Conservation (phyloP, 305 asterid species). For the Solanum hybrid region DNA sequence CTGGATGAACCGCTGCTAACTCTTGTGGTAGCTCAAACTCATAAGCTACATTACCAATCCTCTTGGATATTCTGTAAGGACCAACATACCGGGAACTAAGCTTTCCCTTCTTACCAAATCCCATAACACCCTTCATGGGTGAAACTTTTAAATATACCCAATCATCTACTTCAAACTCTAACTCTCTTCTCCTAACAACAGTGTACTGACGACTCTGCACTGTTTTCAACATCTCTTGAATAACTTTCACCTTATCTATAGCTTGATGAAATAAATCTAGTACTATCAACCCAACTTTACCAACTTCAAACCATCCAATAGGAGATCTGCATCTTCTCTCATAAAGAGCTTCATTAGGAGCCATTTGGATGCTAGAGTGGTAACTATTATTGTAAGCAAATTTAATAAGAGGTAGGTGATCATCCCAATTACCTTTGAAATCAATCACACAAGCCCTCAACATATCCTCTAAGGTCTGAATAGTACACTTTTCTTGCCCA, state of each 20-base stretch:
- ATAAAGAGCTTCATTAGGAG: not conserved
- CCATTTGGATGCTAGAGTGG: not conserved
- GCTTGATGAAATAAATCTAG: too few relatives aligned
- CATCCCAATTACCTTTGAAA: too few relatives aligned
- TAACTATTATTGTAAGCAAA: not conserved
- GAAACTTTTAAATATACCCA: not conserved
- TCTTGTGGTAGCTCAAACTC: not conserved
- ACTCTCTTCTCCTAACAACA: not conserved
- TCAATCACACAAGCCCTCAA: not conserved
- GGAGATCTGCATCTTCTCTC: not conserved
- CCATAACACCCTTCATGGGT: not conserved
- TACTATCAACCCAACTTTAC: not conserved
- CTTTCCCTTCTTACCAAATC: not conserved
- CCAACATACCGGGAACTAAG: not conserved
- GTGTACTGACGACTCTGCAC: not conserved
- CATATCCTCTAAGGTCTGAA: too few relatives aligned
- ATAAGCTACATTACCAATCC: not conserved
- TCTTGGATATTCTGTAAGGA: not conserved
- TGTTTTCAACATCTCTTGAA: too few relatives aligned
- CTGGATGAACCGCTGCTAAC: not conserved
- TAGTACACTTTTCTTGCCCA: not conserved
- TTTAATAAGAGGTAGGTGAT: not conserved
- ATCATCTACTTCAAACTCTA: too few relatives aligned
- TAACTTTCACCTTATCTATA: too few relatives aligned
- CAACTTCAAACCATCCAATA: not conserved